Evolutionary conservation across 139 green algal genomes (phyloP).

Genomic region (Pycnococcus provasolii): DNA sequence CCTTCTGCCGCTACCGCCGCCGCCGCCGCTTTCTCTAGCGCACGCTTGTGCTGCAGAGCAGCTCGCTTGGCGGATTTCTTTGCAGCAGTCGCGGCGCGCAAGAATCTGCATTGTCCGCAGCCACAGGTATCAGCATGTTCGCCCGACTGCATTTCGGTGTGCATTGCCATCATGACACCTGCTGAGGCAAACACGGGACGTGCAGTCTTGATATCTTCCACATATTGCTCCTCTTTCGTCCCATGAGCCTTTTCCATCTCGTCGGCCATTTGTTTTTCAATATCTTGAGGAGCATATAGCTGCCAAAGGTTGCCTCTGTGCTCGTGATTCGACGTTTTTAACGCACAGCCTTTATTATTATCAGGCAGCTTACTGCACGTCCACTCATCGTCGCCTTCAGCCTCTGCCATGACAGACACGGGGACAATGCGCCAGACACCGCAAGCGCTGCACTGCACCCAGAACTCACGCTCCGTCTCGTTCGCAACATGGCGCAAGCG

Average conservation of each 20-base stretch:
- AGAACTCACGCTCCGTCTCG: slow-evolving; percentile 18
- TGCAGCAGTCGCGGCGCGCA: neutral
- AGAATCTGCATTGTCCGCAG: neutral
- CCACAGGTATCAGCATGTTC: neutral
- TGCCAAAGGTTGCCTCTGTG: neutral
- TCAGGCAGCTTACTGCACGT: neutral
- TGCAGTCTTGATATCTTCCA: too few relatives aligned
- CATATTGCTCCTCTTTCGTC: too few relatives aligned
- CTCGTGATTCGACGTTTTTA: neutral
- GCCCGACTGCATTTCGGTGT: neutral
- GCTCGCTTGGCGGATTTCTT: neutral
- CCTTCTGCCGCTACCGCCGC: neutral
- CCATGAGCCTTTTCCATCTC: neutral
- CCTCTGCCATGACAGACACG: too few relatives aligned
- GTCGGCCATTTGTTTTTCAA: neutral
- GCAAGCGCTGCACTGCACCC: slow-evolving; percentile 23
- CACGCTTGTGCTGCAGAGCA: neutral
- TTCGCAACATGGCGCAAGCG: slow-evolving; percentile 9
- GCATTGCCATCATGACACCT: too few relatives aligned
- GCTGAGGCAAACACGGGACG: too few relatives aligned
- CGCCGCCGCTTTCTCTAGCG: neutral
- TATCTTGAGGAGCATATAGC: neutral
- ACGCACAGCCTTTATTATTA: neutral
- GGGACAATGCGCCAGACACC: slow-evolving; percentile 19
- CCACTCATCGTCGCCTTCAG: too few relatives aligned